A percentile compares a stretch with the other conserved stretches of the same genome.
phyloP scores from a whole-genome alignment of 106 monocot genomes.

The Phalaenopsis aphrodite region DNA sequence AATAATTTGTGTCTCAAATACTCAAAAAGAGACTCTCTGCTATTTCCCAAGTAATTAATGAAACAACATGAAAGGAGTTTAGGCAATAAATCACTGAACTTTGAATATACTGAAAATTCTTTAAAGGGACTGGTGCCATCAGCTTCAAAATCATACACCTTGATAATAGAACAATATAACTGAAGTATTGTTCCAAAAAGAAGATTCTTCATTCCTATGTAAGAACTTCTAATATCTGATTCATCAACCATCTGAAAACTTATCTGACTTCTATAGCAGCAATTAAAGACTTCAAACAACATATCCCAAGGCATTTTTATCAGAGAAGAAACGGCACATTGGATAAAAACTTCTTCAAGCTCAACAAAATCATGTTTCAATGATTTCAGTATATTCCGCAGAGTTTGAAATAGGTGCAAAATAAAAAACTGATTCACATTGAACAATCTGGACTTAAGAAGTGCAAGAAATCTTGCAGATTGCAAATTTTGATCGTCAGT shows the following conservation, averaged over 20 bases:
- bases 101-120: slow-evolving; percentile 16
- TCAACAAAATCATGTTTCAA: slow-evolving; percentile 36
- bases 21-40: slow-evolving; percentile 14
- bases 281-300: slow-evolving; percentile 11
- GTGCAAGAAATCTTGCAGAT: slow-evolving; percentile 22
- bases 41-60: slow-evolving; percentile 10
- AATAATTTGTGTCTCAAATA: slow-evolving; percentile 60
- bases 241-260: slow-evolving; percentile 5
- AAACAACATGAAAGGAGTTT: slow-evolving; percentile 38
- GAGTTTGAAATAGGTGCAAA: slow-evolving; percentile 33
- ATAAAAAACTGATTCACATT: slow-evolving; percentile 18
- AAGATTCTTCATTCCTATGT: slow-evolving; percentile 9
- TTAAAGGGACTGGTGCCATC: slow-evolving; percentile 10
- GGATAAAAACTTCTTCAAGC: slow-evolving; percentile 27
- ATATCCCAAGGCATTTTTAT: slow-evolving; percentile 46
- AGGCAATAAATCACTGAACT: slow-evolving; percentile 33
- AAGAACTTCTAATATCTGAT: slow-evolving; percentile 10
- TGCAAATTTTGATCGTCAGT: slow-evolving; percentile 15
- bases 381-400: slow-evolving; percentile 44
- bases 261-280: neutral
- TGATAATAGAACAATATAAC: slow-evolving; percentile 45
- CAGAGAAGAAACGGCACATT: slow-evolving; percentile 29
- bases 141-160: slow-evolving; percentile 20
- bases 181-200: slow-evolving; percentile 41
- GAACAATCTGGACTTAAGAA: slow-evolving; percentile 20